Evolutionary conservation across 2,329 filamentous ascomycete genomes (phyloP).

Genomic region (Claviceps capensis): DNA sequence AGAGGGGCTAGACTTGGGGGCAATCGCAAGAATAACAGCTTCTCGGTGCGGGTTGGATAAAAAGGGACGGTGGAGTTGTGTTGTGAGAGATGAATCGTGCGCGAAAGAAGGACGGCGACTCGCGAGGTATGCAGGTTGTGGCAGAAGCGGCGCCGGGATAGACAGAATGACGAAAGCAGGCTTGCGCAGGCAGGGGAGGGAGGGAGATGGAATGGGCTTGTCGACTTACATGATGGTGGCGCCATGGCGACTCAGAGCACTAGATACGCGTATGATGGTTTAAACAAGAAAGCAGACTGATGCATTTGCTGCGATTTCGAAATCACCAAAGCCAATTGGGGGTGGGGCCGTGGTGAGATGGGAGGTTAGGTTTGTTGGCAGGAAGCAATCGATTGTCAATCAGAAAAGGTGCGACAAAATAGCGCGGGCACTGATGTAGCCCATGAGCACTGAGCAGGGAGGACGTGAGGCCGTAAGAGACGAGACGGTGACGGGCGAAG

Average conservation of each 20-base stretch:
- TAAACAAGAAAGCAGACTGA: neutral
- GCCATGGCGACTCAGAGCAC: constrained; percentile 9
- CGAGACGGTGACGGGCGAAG: neutral
- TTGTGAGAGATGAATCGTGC: neutral
- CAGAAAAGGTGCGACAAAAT: neutral
- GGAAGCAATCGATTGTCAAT: neutral
- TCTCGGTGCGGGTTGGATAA: neutral
- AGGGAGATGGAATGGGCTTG: constrained; percentile 3
- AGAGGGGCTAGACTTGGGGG: no score
- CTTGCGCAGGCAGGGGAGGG: constrained; percentile 6
- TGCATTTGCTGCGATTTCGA: neutral
- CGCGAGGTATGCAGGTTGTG: neutral
- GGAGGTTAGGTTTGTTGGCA: neutral
- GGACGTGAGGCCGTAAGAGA: neutral
- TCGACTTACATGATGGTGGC: constrained; percentile 16
- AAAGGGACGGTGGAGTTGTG: neutral
- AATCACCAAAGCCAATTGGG: neutral
- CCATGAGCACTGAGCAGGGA: no score
- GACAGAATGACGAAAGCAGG: neutral
- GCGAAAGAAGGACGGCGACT: neutral
- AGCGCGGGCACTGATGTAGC: neutral
- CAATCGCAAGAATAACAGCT: neutral
- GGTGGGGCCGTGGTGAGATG: neutral
- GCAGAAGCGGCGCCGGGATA: neutral
- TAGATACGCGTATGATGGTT: neutral